Evolutionary conservation across 2,329 filamentous ascomycete genomes (phyloP).

Genomic region (Trichoderma lentiforme): DNA sequence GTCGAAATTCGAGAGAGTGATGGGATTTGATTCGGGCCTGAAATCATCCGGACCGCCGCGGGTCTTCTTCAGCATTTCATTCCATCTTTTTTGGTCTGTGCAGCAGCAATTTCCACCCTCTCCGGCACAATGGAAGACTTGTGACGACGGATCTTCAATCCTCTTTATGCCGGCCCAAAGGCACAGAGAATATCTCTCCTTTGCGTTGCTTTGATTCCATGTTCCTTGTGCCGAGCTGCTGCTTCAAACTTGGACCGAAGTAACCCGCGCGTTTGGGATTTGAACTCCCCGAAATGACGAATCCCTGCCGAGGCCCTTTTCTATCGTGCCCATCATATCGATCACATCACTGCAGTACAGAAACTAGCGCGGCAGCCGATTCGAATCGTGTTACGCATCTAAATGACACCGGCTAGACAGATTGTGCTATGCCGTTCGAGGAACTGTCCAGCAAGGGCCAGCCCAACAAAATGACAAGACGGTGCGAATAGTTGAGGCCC

Average conservation of each 20-base stretch:
- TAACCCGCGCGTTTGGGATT: not conserved
- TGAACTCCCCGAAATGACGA: not conserved
- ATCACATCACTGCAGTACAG: not conserved
- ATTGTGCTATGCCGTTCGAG: not conserved
- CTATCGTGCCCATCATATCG: not conserved
- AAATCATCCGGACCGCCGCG: not conserved
- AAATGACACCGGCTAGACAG: slow-evolving; percentile 6
- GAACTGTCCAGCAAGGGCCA: not conserved
- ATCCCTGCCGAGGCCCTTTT: not conserved
- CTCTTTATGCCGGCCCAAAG: not conserved
- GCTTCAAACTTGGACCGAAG: not conserved
- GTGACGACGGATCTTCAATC: not conserved
- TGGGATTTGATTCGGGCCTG: not conserved
- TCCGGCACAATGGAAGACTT: not conserved
- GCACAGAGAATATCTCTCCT: not conserved
- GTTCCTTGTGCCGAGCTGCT: not conserved
- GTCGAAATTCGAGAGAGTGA: not conserved
- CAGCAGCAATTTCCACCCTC: not conserved
- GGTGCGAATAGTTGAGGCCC: not conserved
- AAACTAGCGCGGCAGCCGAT: not conserved
- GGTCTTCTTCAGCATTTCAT: not conserved
- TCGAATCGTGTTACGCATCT: slow-evolving; percentile 9
- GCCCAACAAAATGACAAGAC: slow-evolving; percentile 7
- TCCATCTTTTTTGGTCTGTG: not conserved
- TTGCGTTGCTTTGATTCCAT: not conserved